Percentiles rank a stretch among this genome's conserved stretches.
Evolutionary conservation across 768 basidiomycete species (phyloP).

Genomic region (Leucocoprinus sp.): DNA sequence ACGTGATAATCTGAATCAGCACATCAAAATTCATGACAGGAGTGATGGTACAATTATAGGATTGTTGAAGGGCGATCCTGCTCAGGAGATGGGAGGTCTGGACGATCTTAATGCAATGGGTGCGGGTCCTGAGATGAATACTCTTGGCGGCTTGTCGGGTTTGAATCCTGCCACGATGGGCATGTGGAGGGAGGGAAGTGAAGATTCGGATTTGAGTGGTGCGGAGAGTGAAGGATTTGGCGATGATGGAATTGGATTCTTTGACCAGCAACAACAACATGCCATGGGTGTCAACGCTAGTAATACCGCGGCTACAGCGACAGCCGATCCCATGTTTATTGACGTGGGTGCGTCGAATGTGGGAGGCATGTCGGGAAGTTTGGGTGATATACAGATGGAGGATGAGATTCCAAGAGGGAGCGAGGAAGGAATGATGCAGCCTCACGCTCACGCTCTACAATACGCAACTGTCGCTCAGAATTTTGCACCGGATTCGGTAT

Average conservation of each 20-base stretch:
- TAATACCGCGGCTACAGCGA: no score
- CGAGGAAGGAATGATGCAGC: conserved; percentile 42
- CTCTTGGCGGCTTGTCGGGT: conserved; percentile 10
- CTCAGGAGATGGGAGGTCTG: conserved; percentile 12
- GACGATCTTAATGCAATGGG: conserved; percentile 11
- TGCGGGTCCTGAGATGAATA: conserved; percentile 5
- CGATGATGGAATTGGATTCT: conserved; percentile 16
- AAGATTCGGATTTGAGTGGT: conserved; percentile 15
- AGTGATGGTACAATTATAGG: conserved; percentile 23
- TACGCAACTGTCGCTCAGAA: conserved; percentile 16
- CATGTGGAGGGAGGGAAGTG: conserved; percentile 8
- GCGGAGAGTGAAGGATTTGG: conserved; percentile 18
- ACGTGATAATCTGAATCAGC: conserved; percentile 85
- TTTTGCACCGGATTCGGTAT: conserved; percentile 19
- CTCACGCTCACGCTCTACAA: background rate
- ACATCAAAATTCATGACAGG: conserved; percentile 70
- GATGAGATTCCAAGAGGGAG: conserved; percentile 51
- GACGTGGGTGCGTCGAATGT: background rate
- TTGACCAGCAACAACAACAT: conserved; percentile 11
- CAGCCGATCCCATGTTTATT: background rate
- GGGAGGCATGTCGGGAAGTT: conserved; percentile 18
- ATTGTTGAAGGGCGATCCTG: conserved; percentile 17
- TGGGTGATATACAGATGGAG: conserved; percentile 43
- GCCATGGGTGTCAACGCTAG: background rate
- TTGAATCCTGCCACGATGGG: conserved; percentile 14